Percentiles rank a stretch among this genome's conserved stretches.
phyloP scores from a whole-genome alignment of 306 rosid genomes.

The Vachellia collinsii region DNA sequence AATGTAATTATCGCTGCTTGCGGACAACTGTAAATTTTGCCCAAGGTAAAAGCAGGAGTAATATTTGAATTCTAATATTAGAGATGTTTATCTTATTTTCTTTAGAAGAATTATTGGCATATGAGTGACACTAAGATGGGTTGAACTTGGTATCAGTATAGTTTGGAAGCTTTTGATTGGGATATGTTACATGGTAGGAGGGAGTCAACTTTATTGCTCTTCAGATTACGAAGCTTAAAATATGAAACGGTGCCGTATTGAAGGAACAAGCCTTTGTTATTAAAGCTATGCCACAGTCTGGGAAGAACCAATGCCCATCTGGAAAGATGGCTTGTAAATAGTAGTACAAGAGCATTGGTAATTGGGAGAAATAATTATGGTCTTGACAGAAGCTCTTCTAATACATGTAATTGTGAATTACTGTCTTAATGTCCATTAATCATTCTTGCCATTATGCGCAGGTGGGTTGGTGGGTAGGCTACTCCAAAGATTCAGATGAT shows the following conservation, averaged over 20 bases:
- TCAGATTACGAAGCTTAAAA: conserved; percentile 1
- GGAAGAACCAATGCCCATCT: not conserved
- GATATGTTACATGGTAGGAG: not conserved
- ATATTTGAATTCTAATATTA: not conserved
- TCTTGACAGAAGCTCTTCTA: conserved; percentile 1
- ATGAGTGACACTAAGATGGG: not conserved
- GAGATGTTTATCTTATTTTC: conserved; percentile 1
- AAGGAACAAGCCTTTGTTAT: not conserved
- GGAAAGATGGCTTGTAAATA: conserved; percentile 11
- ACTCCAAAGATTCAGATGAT: conserved; percentile 80
- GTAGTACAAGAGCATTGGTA: not conserved
- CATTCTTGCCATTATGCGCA: conserved; percentile 46
- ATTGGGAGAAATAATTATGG: not conserved
- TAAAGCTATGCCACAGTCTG: not conserved
- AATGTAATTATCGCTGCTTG: not conserved
- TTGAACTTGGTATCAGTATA: not conserved
- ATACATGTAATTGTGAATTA: conserved; percentile 2
- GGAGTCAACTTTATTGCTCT: not conserved
- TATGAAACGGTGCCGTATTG: not conserved
- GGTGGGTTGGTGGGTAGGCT: conserved; percentile 99
- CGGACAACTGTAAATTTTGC: not conserved
- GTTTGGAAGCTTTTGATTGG: not conserved
- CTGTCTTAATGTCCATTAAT: conserved; percentile 20
- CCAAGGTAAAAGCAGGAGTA: not conserved
- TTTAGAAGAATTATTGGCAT: not conserved